Base-by-base conservation (phyloP, 441 rosid genomes). In the Metrosideros polymorpha region DNA sequence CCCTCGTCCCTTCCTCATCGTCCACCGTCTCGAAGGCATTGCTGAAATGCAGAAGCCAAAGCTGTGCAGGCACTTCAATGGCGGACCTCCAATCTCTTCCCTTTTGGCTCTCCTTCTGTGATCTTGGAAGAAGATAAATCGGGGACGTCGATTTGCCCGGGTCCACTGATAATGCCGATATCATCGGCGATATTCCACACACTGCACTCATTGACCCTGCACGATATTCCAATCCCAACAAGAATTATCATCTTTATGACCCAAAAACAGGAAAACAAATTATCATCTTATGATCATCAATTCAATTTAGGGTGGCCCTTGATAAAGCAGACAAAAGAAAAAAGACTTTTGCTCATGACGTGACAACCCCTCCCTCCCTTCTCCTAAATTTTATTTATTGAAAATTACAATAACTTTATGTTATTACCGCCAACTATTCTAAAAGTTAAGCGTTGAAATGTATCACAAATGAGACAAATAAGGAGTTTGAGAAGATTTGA, bases 201-300 rank as follows among this genome's bases (percentile, higher is more conserved):
- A 97, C 91, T 12, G 99, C 98, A 5, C 89, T 89, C 86, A 94
- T 77, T 35, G 99, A 94, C 87, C 99, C 98, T 97, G 94, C 86
- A 89, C 4, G 30, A 45, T 7, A 6, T 82, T 32, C 10, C 77
- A 85, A 19, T 25, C 12, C 22, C 25, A 18, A n/a, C n/a, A n/a
- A n/a, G n/a, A n/a, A n/a, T n/a, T n/a, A n/a, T n/a, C n/a, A n/a
- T n/a, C n/a, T n/a, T n/a, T n/a, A n/a, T n/a, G n/a, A n/a, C n/a
- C n/a, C n/a, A n/a, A n/a, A n/a, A n/a, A n/a, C n/a, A n/a, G n/a
- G n/a, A n/a, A n/a, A n/a, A n/a, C 10, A 56, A 39, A n/a, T 27
- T 79, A 27, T 79, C 10, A 32, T 32, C 14, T 12, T 24, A 9
- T 42, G 83, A 24, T 77, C 5, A 2, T 43, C 50, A 22, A 18